Conservation (phyloP, 1,284 basidiomycete species). For the Xerocomus minutiporus region DNA sequence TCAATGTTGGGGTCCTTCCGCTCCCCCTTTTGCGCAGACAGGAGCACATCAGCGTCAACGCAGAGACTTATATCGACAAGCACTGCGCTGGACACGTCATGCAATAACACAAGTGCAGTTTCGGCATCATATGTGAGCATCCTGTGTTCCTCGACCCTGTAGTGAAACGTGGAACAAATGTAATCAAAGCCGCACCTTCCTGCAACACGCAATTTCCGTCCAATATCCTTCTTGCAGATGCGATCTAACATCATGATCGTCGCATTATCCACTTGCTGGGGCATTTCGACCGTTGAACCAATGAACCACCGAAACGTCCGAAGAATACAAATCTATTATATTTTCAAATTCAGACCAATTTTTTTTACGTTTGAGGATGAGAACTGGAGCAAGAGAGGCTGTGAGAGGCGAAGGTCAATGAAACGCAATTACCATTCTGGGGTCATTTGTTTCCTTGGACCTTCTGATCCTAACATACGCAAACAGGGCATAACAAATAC, state of each 20-base stretch:
- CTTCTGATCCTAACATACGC: constrained; percentile 28
- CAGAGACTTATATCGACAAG: constrained; percentile 53
- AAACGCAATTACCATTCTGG: constrained; percentile 11
- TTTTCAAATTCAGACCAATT: constrained; percentile 1
- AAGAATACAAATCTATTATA: background rate
- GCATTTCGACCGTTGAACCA: constrained; percentile 21
- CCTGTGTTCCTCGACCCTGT: constrained; percentile 32
- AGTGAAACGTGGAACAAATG: constrained; percentile 15
- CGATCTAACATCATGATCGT: constrained; percentile 34
- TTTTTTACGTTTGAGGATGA: constrained; percentile 1
- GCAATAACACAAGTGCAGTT: constrained; percentile 42
- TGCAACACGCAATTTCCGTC: constrained; percentile 44
- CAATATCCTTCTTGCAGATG: constrained; percentile 33
- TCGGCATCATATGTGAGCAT: constrained; percentile 49
- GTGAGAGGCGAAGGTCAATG: constrained; percentile 4
- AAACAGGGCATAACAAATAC: constrained; percentile 21
- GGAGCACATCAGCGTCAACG: constrained; percentile 33
- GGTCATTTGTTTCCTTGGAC: constrained; percentile 19
- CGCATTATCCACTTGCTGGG: constrained; percentile 38
- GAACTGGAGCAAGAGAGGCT: background rate
- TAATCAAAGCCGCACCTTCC: constrained; percentile 40
- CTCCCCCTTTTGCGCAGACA: constrained; percentile 12
- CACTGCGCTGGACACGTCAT: constrained; percentile 44
- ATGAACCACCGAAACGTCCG: background rate
- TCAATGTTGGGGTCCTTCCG: constrained; percentile 18